phyloP scores from a whole-genome alignment of 2,329 filamentous ascomycete genomes.

The Mollisiaceae sp. region DNA sequence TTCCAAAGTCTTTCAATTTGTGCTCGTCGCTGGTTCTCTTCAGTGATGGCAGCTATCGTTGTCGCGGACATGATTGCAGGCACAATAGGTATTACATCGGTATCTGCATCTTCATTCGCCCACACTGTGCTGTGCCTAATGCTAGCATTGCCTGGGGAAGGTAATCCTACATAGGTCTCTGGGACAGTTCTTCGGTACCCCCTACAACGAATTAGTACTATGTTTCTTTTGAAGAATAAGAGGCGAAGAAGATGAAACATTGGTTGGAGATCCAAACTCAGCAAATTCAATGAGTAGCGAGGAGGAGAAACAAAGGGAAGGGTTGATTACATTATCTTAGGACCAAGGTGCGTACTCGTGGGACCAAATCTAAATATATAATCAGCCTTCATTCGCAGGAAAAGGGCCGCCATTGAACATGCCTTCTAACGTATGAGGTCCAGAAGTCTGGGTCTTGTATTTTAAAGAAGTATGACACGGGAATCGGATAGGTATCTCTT shows the following conservation, averaged over 20 bases:
- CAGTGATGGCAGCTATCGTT: not conserved
- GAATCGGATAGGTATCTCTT: not conserved
- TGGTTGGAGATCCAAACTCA: no score
- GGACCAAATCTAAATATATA: not conserved
- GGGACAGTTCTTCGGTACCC: not conserved
- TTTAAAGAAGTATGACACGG: not conserved
- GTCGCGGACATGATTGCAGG: not conserved
- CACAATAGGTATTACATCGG: not conserved
- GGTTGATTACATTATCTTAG: not conserved
- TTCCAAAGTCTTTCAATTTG: not conserved
- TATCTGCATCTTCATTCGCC: not conserved
- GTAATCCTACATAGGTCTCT: not conserved
- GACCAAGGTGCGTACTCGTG: not conserved
- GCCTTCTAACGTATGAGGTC: not conserved
- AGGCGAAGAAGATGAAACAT: no score
- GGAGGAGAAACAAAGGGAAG: no score
- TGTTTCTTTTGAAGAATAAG: no score
- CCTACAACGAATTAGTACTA: no score
- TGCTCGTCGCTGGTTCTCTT: not conserved
- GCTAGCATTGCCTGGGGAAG: not conserved
- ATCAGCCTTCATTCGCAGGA: not conserved
- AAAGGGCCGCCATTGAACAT: not conserved
- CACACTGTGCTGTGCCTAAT: not conserved
- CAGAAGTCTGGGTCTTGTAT: conserved; percentile 2
- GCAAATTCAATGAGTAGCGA: no score